These are phyloP conservation scores for Boletus mariae DNA, from an alignment of 1,284 basidiomycete species.

Conservation along the genomic window DNA sequence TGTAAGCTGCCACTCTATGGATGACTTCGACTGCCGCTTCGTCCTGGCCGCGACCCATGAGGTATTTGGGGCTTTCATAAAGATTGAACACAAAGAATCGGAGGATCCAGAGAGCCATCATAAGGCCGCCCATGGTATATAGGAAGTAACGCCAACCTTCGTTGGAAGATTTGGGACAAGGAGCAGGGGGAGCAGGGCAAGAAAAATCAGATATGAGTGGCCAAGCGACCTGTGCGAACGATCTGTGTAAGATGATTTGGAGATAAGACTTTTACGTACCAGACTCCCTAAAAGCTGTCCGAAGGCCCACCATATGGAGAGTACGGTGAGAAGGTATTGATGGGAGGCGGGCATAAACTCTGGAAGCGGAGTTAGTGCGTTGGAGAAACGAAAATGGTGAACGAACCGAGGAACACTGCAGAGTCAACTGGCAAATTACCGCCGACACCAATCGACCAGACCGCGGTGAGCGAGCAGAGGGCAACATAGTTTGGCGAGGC, in stretches of 20 bases:
- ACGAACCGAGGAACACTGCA: slow-evolving; percentile 69
- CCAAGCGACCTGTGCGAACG: slow-evolving; percentile 52
- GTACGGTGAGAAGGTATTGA: slow-evolving; percentile 60
- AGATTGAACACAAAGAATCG: slow-evolving; percentile 76
- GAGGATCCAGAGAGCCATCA: slow-evolving; percentile 58
- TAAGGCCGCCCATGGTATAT: slow-evolving; percentile 59
- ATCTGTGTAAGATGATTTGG: background rate
- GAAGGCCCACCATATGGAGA: slow-evolving; percentile 66
- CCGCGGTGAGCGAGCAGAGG: slow-evolving; percentile 51
- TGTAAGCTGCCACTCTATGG: slow-evolving; percentile 65
- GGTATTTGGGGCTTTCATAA: slow-evolving; percentile 72
- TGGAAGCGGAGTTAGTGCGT: slow-evolving; percentile 16
- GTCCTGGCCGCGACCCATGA: slow-evolving; percentile 71
- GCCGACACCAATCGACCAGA: slow-evolving; percentile 64
- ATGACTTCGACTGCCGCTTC: slow-evolving; percentile 69
- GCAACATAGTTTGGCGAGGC: slow-evolving; percentile 52
- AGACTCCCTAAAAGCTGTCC: slow-evolving; percentile 58
- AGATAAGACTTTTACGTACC: slow-evolving; percentile 32
- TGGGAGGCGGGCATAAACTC: slow-evolving; percentile 59
- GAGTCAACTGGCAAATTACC: slow-evolving; percentile 79
- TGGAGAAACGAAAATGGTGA: background rate
- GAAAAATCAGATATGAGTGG: slow-evolving; percentile 63
- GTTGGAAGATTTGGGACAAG: slow-evolving; percentile 45
- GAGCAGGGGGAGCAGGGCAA: slow-evolving; percentile 42
- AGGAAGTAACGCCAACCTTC: slow-evolving; percentile 74